Evolutionary conservation across 441 rosid genomes (phyloP).

Genomic region (Corymbia citriodora): DNA sequence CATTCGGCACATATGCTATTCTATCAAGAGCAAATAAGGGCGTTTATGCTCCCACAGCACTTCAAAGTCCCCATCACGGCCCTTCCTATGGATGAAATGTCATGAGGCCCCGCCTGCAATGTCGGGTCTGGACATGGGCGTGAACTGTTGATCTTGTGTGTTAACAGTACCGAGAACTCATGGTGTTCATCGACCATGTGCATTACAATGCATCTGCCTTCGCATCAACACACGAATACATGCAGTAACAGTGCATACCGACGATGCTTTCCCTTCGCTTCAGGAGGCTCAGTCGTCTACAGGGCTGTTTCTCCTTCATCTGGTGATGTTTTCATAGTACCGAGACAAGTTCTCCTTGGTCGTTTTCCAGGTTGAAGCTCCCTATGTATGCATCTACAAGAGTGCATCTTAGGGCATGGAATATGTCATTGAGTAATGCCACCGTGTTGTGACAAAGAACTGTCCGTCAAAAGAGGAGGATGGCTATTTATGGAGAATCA

Average conservation of each 20-base stretch:
- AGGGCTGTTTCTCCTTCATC: neutral
- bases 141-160: neutral
- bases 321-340: neutral
- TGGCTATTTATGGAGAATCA: neutral
- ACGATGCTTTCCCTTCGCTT: neutral
- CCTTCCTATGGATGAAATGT: neutral
- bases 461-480: neutral
- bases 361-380: neutral
- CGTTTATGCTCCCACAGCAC: neutral
- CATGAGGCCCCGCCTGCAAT: neutral
- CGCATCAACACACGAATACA: fast-evolving
- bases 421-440: neutral
- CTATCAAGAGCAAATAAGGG: neutral
- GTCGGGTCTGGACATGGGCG: neutral
- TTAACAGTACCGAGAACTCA: neutral
- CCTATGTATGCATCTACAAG: neutral
- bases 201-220: neutral
- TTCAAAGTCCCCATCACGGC: neutral
- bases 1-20: neutral
- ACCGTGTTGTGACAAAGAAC: neutral
- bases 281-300: neutral
- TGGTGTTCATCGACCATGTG: neutral
- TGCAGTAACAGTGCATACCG: fast-evolving
- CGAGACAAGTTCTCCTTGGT: neutral
- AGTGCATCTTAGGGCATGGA: neutral